Percentiles rank a stretch among this genome's conserved stretches.
phyloP scores from a whole-genome alignment of 805 yeast genomes.

The Saturnispora sanitii region DNA sequence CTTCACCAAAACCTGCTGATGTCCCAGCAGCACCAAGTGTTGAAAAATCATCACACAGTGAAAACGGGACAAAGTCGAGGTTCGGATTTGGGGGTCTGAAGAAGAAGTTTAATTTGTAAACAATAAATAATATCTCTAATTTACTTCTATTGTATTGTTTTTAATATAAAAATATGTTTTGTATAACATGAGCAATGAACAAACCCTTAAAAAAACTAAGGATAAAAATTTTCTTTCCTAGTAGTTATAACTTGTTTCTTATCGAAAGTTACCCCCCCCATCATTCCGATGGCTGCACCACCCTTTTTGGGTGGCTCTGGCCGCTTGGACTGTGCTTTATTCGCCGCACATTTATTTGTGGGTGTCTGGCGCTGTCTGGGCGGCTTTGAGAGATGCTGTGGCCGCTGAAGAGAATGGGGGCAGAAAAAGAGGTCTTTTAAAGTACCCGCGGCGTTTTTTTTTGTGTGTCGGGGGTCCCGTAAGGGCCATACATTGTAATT shows the following conservation, averaged over 20 bases:
- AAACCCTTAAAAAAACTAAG: too few species aligned
- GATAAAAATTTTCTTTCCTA: not conserved
- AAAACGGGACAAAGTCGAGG: slow-evolving; percentile 3
- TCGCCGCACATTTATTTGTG: slow-evolving; percentile 13
- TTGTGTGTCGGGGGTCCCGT: slow-evolving; percentile 10
- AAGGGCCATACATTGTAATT: slow-evolving; percentile 11
- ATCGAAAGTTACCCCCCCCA: slow-evolving; percentile 15
- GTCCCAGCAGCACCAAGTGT: too few species aligned
- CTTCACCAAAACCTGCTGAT: not conserved
- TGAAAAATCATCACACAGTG: too few species aligned
- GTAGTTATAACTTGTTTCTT: slow-evolving; percentile 3
- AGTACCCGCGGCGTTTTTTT: slow-evolving; percentile 2
- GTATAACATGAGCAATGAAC: too few species aligned
- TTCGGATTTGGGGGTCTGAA: slow-evolving; percentile 10
- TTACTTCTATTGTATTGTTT: too few species aligned
- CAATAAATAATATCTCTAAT: not conserved
- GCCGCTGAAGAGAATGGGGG: slow-evolving; percentile 8
- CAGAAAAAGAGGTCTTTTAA: slow-evolving; percentile 6
- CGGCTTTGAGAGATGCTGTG: not conserved
- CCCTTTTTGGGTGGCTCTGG: not conserved
- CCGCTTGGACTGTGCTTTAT: not conserved
- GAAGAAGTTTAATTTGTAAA: slow-evolving; percentile 7
- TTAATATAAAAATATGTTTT: too few species aligned
- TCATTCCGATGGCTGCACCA: slow-evolving; percentile 3
- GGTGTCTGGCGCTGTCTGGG: slow-evolving; percentile 1